Base-by-base conservation (phyloP, 306 rosid species). In the Dryas octopetala region DNA sequence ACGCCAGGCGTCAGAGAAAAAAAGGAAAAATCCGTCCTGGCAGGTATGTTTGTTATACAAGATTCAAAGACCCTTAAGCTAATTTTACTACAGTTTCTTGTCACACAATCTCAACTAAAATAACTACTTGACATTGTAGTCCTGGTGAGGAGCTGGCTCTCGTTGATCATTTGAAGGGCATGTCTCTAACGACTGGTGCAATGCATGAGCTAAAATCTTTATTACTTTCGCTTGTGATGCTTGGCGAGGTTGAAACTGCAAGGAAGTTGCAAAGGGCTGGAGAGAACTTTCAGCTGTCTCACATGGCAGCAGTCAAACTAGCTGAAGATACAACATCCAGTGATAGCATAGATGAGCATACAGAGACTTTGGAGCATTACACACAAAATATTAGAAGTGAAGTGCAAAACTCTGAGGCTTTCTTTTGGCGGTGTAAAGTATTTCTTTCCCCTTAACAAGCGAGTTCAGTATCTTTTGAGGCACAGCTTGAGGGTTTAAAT, bases 21-120 rank as follows among this genome's bases (percentile, higher is more conserved):
- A 90, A 89, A 80, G 99, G 98, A 64, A 95, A 92, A 84, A 95
- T 95, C 74, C 99, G 99, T 72, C 91, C 96, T 4, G 99, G 99
- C 47, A 92, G 99, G 99, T 95, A 86, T 40, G n/a, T 72, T 10
- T 81, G 62, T 73, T 54, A n/a, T 49, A 26, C 16, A 28, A 77
- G 64, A n/a, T 63, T 73, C 19, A 47, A 59, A 48, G 26, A 10
- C 76, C 59, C 19, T 7, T 43, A 64, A 64, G 28, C 40, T n/a
- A 17, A 12, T 23, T 23, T 12, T 60, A 60, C 53, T 53, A 65
- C 41, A 8, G 14, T 44, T 19, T 28, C 10, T 32, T 17, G 9
- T 76, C 78, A 55, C 12, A 71, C 50, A 49, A 59, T 58, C 63
- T 73, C 62, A 61, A 32, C 62, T 66, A 28, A 76, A 60, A 26